A percentile compares a stretch with the other conserved stretches of the same genome.
These are phyloP conservation scores for Hymenotorrendiella dingleyae DNA, from an alignment of 2,329 filamentous ascomycete species.

Conservation along the genomic window DNA sequence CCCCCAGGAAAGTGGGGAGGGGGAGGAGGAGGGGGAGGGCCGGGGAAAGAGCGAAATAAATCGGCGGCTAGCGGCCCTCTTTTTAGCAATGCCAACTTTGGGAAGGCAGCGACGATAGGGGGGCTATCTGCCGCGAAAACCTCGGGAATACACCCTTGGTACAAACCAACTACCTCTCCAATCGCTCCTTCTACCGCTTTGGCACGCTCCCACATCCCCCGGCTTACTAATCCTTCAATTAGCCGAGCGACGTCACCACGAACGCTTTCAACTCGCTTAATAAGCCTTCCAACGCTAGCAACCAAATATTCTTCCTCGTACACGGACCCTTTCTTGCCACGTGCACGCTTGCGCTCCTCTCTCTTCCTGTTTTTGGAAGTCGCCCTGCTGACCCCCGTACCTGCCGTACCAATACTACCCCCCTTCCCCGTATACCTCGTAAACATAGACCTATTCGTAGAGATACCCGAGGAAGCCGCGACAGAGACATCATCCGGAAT, in stretches of 20 bases:
- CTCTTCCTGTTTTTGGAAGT: conserved; percentile 82
- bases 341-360: conserved; percentile 91
- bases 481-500: conserved; percentile 90
- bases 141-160: conserved; percentile 59
- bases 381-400: conserved; percentile 67
- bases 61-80: too few relatives aligned
- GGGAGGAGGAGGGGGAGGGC: too few relatives aligned
- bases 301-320: conserved; percentile 98
- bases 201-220: conserved; percentile 84
- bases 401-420: conserved; percentile 60
- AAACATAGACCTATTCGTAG: conserved; percentile 82
- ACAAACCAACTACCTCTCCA: conserved; percentile 67
- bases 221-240: conserved; percentile 68
- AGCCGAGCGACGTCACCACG: conserved; percentile 68
- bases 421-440: conserved; percentile 83
- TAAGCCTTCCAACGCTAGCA: conserved; percentile 74
- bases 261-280: conserved; percentile 72
- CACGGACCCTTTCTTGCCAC: conserved; percentile 92
- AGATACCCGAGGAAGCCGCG: conserved; percentile 72
- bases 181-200: conserved; percentile 69
- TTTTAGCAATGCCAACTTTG: too few relatives aligned
- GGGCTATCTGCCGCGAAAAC: conserved; percentile 58
- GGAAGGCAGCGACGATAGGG: too few relatives aligned
- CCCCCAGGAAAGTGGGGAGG: too few relatives aligned
- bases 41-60: too few relatives aligned